These are phyloP conservation scores for Alternaria solani DNA, from an alignment of 2,329 filamentous ascomycete genomes.

Conservation along the genomic window DNA sequence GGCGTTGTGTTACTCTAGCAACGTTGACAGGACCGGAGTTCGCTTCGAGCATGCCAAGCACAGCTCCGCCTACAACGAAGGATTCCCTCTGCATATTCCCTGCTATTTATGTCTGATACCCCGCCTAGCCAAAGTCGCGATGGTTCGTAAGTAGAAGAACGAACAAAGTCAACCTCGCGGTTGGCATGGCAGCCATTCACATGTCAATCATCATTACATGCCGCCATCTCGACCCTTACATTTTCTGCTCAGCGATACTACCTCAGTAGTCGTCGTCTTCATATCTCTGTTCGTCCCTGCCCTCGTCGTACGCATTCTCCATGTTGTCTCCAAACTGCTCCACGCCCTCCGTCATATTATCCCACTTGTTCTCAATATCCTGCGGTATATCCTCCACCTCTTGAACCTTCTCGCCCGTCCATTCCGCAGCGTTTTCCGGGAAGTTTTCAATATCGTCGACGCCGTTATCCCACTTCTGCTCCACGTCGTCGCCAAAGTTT, in stretches of 20 bases:
- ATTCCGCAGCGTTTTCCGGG: slow-evolving; percentile 32
- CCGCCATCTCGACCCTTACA: not conserved
- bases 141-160: not conserved
- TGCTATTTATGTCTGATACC: not conserved
- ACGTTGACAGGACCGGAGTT: not conserved
- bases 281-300: slow-evolving; percentile 33
- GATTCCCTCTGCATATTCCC: not conserved
- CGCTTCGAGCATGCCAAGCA: not conserved
- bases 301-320: slow-evolving; percentile 34
- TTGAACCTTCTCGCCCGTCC: slow-evolving; percentile 37
- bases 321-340: slow-evolving; percentile 33
- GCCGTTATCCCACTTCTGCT: slow-evolving; percentile 28
- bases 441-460: slow-evolving; percentile 37
- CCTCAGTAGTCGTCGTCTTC: slow-evolving; percentile 30
- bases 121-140: not conserved
- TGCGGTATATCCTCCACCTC: slow-evolving; percentile 35
- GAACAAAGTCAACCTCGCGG: not conserved
- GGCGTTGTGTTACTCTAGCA: not conserved
- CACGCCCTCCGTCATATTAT: slow-evolving; percentile 25
- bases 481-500: slow-evolving; percentile 32
- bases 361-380: slow-evolving; percentile 36
- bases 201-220: not conserved
- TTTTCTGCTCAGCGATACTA: not conserved
- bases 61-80: not conserved
- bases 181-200: not conserved